Evolutionary conservation across 1,139 yeast species (phyloP), one percentile per base, ranked within the genome.

Genomic region (Candida albicans): DNA sequence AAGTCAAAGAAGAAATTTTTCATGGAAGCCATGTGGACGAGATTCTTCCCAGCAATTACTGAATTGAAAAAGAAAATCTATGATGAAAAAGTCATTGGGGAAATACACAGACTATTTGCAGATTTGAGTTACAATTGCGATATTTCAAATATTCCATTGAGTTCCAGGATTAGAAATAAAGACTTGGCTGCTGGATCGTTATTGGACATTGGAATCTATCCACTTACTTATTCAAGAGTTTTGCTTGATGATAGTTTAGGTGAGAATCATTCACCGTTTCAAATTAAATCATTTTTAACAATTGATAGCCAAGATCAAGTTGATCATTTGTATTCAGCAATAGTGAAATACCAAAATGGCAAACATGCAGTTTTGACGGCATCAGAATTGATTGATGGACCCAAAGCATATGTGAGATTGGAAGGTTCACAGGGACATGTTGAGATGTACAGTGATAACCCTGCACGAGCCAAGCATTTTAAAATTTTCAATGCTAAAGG

Each of bases 21-120:
- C 43, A 77, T 82, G 84, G 87, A 82, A 56, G 87, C 79, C 2
- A 75, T 81, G 43, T 82, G 87, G 87, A 77, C 85, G 2, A 65
- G 86, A 40, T 81, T 77, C 55, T 77, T 81, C 65, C 87, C 87
- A 1, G 54, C 77, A 14, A 65, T 75, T 32, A 46, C 56, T 24
- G 65, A 65, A 26, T 61, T 79, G 43, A 64, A 70, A 48, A 47
- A 66, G 30, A 60, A 67, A 46, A 55, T 81, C 28, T 75, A 71
- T 50, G 66, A 70, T 25, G 73, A 78, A 27, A 63, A 68, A 47
- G 61, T 68, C 11, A 55, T 81, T 47, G 85, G 85, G 2, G 71
- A 69, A 13, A 61, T 78, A 13, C 61, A 64, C 50, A 62, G 81
- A 26, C 60, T 79, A 11, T 52, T 56, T 38, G 64, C 68, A 25